Conservation (phyloP, 2,329 filamentous ascomycete species). For the Exophiala spinifera region DNA sequence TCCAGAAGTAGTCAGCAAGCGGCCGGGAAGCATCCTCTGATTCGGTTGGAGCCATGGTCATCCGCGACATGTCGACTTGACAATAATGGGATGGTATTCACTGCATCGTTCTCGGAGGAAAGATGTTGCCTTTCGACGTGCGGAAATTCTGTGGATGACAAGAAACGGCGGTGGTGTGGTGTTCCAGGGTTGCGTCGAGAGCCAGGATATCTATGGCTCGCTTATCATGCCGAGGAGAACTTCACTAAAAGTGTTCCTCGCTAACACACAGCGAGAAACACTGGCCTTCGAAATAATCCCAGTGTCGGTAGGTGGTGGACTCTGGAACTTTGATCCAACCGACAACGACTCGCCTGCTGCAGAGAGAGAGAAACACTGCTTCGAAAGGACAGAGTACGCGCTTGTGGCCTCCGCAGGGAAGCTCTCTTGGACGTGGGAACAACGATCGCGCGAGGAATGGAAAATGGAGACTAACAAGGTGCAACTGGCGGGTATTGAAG, state of each 20-base stretch:
- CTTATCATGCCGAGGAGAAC: neutral
- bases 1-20: slow-evolving; percentile 67
- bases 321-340: neutral
- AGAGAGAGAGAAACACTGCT: too few relatives aligned
- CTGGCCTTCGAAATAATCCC: neutral
- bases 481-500: neutral
- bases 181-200: neutral
- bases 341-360: neutral
- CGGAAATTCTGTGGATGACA: neutral
- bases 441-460: neutral
- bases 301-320: neutral
- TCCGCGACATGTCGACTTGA: neutral
- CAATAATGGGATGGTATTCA: neutral
- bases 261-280: neutral
- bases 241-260: neutral
- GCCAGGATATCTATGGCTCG: slow-evolving; percentile 1
- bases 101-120: neutral
- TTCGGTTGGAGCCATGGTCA: slow-evolving; percentile 14
- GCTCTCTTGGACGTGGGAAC: neutral
- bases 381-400: neutral
- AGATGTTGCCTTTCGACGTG: neutral
- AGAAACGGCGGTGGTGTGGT: neutral
- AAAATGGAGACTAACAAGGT: neutral
- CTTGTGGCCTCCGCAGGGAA: neutral
- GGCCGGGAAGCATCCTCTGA: slow-evolving; percentile 45